A percentile compares a stretch with the other conserved stretches of the same genome.
Evolutionary conservation across 495 filamentous ascomycete species (phyloP).

Genomic region (Neurospora sp.): DNA sequence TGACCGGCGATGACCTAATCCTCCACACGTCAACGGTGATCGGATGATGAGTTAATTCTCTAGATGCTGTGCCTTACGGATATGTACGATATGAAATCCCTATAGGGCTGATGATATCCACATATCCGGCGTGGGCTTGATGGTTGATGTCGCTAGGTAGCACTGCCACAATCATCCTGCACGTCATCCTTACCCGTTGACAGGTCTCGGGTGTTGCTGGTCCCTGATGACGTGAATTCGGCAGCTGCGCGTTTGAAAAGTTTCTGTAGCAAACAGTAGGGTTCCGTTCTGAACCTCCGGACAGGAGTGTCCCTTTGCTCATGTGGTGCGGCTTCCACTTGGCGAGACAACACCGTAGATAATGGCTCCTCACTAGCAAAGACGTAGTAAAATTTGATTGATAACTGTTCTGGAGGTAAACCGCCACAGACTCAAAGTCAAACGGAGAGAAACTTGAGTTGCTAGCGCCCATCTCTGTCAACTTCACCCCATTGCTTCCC

Average conservation of each 20-base stretch:
- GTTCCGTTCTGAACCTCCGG: not conserved
- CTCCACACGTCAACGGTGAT: not conserved
- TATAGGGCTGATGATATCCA: not conserved
- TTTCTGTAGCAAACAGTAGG: not conserved
- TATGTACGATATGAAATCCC: not conserved
- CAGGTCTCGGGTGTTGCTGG: not conserved
- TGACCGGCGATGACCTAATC: not conserved
- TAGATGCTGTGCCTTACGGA: not conserved
- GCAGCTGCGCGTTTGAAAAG: not conserved
- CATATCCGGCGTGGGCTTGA: not conserved
- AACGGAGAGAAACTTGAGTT: not conserved
- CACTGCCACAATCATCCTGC: not conserved
- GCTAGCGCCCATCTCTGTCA: not conserved
- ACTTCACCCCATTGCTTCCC: not conserved
- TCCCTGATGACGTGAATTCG: not conserved
- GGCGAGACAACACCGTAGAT: not conserved
- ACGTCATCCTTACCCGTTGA: not conserved
- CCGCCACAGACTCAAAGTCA: not conserved
- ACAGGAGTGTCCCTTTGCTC: not conserved
- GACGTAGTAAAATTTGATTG: not conserved
- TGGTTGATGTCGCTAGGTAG: not conserved
- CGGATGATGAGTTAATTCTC: not conserved
- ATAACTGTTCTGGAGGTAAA: not conserved
- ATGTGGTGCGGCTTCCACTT: not conserved
- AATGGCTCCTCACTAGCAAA: not conserved